Evolutionary conservation across 768 basidiomycete genomes (phyloP).

Genomic region (Boletus bicolor): DNA sequence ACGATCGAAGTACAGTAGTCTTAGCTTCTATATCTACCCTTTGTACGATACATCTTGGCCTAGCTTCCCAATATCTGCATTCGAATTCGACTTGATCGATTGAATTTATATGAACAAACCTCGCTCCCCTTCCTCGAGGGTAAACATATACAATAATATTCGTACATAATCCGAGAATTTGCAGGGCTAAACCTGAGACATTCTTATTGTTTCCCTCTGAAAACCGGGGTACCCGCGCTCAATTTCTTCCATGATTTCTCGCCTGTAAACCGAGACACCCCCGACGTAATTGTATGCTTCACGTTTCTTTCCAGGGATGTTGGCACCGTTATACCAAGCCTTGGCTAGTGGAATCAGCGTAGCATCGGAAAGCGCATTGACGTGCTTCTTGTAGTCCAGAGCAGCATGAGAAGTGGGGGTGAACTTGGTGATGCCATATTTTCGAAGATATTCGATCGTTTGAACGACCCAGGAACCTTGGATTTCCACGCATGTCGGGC

Average conservation of each 20-base stretch:
- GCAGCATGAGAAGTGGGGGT: conserved; percentile 8
- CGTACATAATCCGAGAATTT: too few relatives aligned
- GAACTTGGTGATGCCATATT: conserved; percentile 10
- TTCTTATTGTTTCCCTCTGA: conserved; percentile 2
- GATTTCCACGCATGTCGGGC: conserved; percentile 9
- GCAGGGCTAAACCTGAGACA: background rate
- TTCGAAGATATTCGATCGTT: conserved; percentile 12
- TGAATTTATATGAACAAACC: too few relatives aligned
- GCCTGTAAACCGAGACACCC: background rate
- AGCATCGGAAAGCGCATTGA: background rate
- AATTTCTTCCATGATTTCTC: conserved; percentile 15
- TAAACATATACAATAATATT: too few relatives aligned
- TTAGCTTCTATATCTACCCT: too few relatives aligned
- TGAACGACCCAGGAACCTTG: conserved; percentile 6
- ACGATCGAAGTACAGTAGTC: too few relatives aligned
- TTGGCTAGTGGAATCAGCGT: conserved; percentile 10
- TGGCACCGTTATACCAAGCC: conserved; percentile 1
- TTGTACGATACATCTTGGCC: too few relatives aligned
- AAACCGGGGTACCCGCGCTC: conserved; percentile 14
- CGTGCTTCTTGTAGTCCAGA: conserved; percentile 3
- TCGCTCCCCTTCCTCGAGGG: too few relatives aligned
- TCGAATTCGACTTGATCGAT: too few relatives aligned
- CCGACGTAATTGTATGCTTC: conserved; percentile 5
- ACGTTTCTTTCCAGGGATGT: conserved; percentile 9
- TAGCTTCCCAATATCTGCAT: too few relatives aligned